Percentiles rank a stretch among this genome's conserved stretches.
These are phyloP conservation scores for Takashimella tepidaria DNA, from an alignment of 1,284 basidiomycete genomes.

Conservation along the genomic window DNA sequence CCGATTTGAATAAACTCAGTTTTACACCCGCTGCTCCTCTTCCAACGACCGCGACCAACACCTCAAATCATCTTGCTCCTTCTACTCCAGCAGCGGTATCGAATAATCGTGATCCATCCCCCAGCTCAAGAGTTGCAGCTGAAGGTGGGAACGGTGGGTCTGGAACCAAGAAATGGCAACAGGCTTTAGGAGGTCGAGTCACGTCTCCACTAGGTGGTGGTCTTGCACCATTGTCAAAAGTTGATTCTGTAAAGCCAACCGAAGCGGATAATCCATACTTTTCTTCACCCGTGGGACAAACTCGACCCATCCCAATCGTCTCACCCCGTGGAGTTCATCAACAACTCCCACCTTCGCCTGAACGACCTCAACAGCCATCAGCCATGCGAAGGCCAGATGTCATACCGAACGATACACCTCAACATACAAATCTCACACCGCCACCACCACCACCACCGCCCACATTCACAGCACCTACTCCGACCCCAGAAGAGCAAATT, in stretches of 20 bases:
- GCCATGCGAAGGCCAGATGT: slow-evolving; percentile 11
- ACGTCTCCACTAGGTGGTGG: slow-evolving; percentile 22
- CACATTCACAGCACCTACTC: too few species aligned
- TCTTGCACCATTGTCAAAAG: slow-evolving; percentile 27
- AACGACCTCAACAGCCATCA: slow-evolving; percentile 6
- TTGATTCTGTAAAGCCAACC: not conserved
- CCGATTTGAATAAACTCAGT: slow-evolving; percentile 45
- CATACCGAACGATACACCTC: slow-evolving; percentile 13
- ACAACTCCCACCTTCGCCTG: slow-evolving; percentile 2
- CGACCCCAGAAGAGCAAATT: slow-evolving; percentile 9
- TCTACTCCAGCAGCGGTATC: slow-evolving; percentile 4
- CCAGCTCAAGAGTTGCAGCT: slow-evolving; percentile 3
- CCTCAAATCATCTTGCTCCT: slow-evolving; percentile 31
- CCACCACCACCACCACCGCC: slow-evolving; percentile 28
- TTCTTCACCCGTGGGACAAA: slow-evolving; percentile 16
- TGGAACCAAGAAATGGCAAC: slow-evolving; percentile 24
- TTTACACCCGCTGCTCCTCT: slow-evolving; percentile 44
- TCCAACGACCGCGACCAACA: slow-evolving; percentile 38
- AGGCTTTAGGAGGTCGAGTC: slow-evolving; percentile 24
- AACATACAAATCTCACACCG: slow-evolving; percentile 18
- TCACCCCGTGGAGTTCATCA: slow-evolving; percentile 9
- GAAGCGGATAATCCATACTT: slow-evolving; percentile 31
- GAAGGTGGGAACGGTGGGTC: not conserved
- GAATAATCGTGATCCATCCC: not conserved
- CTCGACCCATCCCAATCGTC: slow-evolving; percentile 19